Conservation (phyloP, 2,329 filamentous ascomycete species). For the Niveomyces coronatus region DNA sequence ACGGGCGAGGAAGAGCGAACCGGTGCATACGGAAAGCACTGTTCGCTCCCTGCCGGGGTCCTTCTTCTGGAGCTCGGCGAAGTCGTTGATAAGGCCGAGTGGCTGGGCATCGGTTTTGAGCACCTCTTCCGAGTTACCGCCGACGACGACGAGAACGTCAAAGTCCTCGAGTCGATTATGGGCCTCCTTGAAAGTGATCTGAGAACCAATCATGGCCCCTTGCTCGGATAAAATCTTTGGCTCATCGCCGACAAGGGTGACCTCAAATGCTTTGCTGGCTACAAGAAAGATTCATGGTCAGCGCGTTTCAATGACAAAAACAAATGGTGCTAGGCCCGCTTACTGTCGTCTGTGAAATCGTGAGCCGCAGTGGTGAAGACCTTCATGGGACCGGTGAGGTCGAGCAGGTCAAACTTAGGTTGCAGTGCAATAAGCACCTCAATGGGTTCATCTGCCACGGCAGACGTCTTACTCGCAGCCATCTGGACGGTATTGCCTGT, state of each 20-base stretch:
- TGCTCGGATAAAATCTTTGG: constrained; percentile 46
- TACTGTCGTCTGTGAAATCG: constrained; percentile 42
- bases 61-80: constrained; percentile 68
- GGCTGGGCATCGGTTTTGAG: constrained; percentile 60
- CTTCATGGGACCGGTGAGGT: constrained; percentile 47
- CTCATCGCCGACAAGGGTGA: constrained; percentile 44
- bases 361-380: constrained; percentile 41
- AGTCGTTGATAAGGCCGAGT: constrained; percentile 62
- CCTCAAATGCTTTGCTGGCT: constrained; percentile 49
- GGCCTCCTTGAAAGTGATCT: constrained; percentile 71
- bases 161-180: constrained; percentile 64
- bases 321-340: constrained; percentile 17
- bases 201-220: constrained; percentile 60
- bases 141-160: constrained; percentile 69
- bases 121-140: constrained; percentile 54
- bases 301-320: constrained; percentile 1
- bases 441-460: constrained; percentile 48
- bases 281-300: constrained; percentile 13
- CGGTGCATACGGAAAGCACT: constrained; percentile 70
- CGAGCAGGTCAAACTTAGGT: constrained; percentile 47
- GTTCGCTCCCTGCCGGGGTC: constrained; percentile 74
- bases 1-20: constrained; percentile 65
- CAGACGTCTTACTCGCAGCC: constrained; percentile 47
- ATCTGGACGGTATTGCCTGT: constrained; percentile 35
- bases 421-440: constrained; percentile 52